Evolutionary conservation across 2,329 filamentous ascomycete genomes (phyloP).

Genomic region (Hymenoscyphus albidus): DNA sequence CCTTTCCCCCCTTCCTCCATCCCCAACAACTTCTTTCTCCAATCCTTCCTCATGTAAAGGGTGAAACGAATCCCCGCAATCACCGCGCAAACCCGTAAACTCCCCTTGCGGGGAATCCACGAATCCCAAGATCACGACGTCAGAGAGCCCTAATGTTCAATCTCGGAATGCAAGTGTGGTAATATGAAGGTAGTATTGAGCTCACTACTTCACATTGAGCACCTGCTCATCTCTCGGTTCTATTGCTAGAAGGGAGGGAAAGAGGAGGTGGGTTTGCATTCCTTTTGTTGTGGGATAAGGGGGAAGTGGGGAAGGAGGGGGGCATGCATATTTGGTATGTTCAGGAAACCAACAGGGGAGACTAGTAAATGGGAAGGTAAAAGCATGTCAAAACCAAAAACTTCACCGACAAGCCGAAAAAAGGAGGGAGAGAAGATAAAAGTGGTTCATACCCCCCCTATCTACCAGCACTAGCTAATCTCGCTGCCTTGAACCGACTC

Average conservation of each 20-base stretch:
- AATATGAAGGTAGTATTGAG: neutral
- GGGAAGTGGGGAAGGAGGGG: too few relatives aligned
- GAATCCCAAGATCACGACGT: constrained; percentile 41
- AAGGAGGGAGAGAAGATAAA: neutral
- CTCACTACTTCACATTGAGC: neutral
- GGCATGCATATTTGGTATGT: neutral
- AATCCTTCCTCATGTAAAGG: constrained; percentile 42
- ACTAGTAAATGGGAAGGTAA: neutral
- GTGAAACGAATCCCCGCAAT: constrained; percentile 61
- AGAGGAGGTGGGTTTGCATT: neutral
- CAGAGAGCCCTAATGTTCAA: constrained; percentile 56
- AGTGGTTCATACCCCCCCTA: constrained; percentile 31
- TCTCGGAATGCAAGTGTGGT: constrained; percentile 47
- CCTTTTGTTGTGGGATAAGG: neutral
- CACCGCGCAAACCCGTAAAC: constrained; percentile 34
- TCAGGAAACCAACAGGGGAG: neutral
- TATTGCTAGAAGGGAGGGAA: neutral
- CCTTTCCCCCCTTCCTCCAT: neutral
- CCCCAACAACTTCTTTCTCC: neutral
- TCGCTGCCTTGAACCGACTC: constrained; percentile 71
- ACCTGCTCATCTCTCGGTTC: neutral
- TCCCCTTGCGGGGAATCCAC: constrained; percentile 10
- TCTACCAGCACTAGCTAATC: constrained; percentile 53
- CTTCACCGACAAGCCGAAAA: neutral
- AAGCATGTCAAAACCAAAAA: neutral